These are phyloP conservation scores for Abrus pulchellus DNA, from an alignment of 306 rosid species.

Conservation along the genomic window DNA sequence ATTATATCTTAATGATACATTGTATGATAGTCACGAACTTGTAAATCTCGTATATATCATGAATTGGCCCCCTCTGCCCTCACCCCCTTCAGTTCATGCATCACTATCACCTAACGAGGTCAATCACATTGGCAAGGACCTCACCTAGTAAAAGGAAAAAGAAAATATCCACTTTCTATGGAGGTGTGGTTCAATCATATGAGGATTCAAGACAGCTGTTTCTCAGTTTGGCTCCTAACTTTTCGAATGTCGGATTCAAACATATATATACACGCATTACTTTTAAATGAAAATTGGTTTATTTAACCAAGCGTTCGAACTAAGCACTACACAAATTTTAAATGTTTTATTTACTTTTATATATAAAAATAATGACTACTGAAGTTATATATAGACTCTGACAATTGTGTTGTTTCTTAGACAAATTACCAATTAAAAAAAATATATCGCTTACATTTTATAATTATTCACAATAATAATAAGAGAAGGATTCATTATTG, in stretches of 20 bases:
- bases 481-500: background rate
- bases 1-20: conserved; percentile 11
- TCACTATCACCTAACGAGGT: conserved; percentile 36
- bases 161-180: conserved; percentile 33
- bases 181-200: conserved; percentile 19
- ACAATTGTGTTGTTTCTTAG: too few relatives aligned
- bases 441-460: background rate
- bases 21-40: conserved; percentile 7
- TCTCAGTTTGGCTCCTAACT: conserved; percentile 4
- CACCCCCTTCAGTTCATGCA: background rate
- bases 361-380: too few relatives aligned
- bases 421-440: background rate
- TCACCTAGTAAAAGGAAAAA: background rate
- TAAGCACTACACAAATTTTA: background rate
- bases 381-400: too few relatives aligned
- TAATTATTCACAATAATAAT: background rate
- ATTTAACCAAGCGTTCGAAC: background rate
- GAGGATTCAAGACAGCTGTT: conserved; percentile 33
- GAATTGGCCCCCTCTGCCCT: background rate
- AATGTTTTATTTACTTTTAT: background rate
- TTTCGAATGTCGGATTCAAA: background rate
- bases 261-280: background rate
- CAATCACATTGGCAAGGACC: conserved; percentile 8
- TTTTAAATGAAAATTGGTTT: background rate
- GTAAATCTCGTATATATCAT: background rate